Evolutionary conservation across 257 asterid species (phyloP).

Genomic region (Rhazya stricta): DNA sequence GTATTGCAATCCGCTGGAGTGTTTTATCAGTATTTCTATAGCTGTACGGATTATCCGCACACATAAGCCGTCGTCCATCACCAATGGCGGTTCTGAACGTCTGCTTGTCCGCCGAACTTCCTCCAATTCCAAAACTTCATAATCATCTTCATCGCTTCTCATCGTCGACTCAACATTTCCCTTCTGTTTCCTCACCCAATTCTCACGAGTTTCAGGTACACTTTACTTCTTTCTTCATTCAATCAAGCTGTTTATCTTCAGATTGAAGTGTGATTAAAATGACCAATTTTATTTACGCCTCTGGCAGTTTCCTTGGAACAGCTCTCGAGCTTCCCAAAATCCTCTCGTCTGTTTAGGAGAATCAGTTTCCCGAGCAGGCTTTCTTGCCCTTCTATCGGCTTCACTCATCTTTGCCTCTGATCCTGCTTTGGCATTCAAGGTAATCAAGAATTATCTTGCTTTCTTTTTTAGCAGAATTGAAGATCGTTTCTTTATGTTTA

Average conservation of each 20-base stretch:
- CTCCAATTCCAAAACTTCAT: conserved; percentile 31
- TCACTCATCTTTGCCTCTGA: conserved; percentile 61
- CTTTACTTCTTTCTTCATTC: not conserved
- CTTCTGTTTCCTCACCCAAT: conserved; percentile 19
- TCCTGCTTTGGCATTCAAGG: conserved; percentile 96
- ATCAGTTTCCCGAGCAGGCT: conserved; percentile 53
- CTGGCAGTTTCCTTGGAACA: conserved; percentile 29
- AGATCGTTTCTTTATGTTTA: not conserved
- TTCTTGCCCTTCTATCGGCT: conserved; percentile 65
- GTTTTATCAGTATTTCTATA: not conserved
- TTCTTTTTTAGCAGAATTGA: not conserved
- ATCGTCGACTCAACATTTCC: conserved; percentile 18
- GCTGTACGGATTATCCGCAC: conserved; percentile 23
- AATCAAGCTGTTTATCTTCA: not conserved
- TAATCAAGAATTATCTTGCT: conserved; percentile 12
- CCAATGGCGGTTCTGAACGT: conserved; percentile 58
- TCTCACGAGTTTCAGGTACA: conserved; percentile 25
- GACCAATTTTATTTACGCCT: not conserved
- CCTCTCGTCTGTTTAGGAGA: conserved; percentile 30
- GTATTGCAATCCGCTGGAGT: too few relatives aligned
- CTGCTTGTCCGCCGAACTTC: conserved; percentile 47
- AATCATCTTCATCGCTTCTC: conserved; percentile 16
- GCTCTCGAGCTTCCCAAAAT: conserved; percentile 17
- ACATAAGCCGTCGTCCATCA: not conserved
- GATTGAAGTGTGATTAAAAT: not conserved